Conservation (phyloP, 768 basidiomycete genomes). For the Brasilioporus rufonigricans region DNA sequence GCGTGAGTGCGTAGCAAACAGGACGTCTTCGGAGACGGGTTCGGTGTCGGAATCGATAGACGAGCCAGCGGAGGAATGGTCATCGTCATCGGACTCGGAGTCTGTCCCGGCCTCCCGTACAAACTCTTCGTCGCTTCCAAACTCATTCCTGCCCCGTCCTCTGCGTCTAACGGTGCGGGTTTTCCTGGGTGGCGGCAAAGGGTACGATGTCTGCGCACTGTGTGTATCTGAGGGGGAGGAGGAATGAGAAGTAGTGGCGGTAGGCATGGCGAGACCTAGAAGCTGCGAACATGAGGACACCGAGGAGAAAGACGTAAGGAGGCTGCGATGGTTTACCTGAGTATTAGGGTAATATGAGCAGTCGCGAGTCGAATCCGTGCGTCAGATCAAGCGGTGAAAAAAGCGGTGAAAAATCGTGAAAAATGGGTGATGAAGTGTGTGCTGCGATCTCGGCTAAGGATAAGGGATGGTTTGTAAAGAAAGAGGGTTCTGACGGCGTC, state of each 20-base stretch:
- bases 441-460: slow-evolving; percentile 15
- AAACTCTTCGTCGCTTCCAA: slow-evolving; percentile 78
- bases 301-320: slow-evolving; percentile 20
- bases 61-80: slow-evolving; percentile 56
- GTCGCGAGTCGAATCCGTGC: slow-evolving; percentile 20
- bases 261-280: slow-evolving; percentile 43
- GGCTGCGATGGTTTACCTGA: slow-evolving; percentile 34
- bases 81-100: slow-evolving; percentile 63
- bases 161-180: slow-evolving; percentile 54
- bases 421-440: slow-evolving; percentile 3
- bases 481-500: slow-evolving; percentile 4
- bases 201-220: slow-evolving; percentile 31
- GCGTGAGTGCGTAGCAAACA: slow-evolving; percentile 47
- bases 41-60: slow-evolving; percentile 72
- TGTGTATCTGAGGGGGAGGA: slow-evolving; percentile 32
- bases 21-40: slow-evolving; percentile 62
- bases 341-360: slow-evolving; percentile 28
- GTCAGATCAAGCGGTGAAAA: slow-evolving; percentile 26
- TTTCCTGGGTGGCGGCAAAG: slow-evolving; percentile 33
- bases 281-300: slow-evolving; percentile 14
- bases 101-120: slow-evolving; percentile 69
- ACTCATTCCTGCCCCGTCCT: slow-evolving; percentile 54
- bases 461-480: slow-evolving; percentile 9
- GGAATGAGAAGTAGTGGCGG: slow-evolving; percentile 37
- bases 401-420: slow-evolving; percentile 19